Conservation (phyloP, 2,329 filamentous ascomycete genomes). For the Arthroderma sp. region DNA sequence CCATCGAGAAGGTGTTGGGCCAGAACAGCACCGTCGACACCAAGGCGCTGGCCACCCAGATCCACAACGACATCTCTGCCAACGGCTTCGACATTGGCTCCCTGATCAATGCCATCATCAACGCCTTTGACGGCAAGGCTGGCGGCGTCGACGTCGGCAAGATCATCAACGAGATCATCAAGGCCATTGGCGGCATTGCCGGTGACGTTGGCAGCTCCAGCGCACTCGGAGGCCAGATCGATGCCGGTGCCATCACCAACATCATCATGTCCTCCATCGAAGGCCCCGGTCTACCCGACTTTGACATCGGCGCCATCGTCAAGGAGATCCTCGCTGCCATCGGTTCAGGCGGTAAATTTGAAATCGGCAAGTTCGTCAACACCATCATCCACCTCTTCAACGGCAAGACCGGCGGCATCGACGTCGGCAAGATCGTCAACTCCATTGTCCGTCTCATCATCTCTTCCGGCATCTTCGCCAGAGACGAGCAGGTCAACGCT, state of each 20-base stretch:
- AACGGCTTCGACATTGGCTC: neutral
- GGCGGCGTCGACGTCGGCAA: neutral
- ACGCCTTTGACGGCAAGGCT: neutral
- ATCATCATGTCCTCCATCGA: neutral
- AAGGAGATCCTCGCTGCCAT: neutral
- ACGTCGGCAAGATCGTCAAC: neutral
- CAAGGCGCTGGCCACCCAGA: neutral
- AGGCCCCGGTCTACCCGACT: neutral
- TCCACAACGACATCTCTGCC: neutral
- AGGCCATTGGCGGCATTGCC: neutral
- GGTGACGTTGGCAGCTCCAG: neutral
- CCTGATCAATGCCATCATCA: neutral
- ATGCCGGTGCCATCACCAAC: neutral
- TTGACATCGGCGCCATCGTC: constrained; percentile 1
- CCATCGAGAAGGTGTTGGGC: neutral
- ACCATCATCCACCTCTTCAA: neutral
- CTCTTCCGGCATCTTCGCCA: neutral
- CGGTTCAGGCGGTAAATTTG: neutral
- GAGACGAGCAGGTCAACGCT: neutral
- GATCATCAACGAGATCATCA: neutral
- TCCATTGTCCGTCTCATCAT: neutral
- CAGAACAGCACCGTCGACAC: neutral
- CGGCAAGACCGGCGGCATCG: neutral
- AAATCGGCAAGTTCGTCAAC: neutral
- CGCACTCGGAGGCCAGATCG: neutral